phyloP scores from a whole-genome alignment of 2,329 filamentous ascomycete species.

The Calycina marina region DNA sequence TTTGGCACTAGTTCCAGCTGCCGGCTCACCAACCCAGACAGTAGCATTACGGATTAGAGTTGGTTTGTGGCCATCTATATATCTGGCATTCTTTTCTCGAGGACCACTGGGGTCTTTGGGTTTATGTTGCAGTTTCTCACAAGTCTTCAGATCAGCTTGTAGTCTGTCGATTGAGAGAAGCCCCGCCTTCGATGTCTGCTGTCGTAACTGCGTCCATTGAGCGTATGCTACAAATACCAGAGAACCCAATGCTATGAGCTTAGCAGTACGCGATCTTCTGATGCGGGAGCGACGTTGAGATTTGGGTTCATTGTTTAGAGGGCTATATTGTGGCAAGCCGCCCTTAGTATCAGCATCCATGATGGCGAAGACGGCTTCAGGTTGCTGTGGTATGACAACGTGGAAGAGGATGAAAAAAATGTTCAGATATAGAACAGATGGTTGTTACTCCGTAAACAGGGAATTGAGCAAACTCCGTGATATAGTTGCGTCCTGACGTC shows the following conservation, averaged over 20 bases:
- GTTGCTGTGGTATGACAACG: too few species aligned
- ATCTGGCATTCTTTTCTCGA: not conserved
- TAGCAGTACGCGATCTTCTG: not conserved
- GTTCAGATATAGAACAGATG: too few species aligned
- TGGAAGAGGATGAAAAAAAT: too few species aligned
- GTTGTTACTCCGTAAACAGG: too few species aligned
- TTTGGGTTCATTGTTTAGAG: too few species aligned
- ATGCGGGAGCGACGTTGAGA: not conserved
- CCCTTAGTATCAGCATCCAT: too few species aligned
- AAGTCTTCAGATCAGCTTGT: not conserved
- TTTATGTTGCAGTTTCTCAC: not conserved
- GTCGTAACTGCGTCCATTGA: not conserved
- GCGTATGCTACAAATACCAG: not conserved
- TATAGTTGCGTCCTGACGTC: too few species aligned
- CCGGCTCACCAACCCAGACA: not conserved
- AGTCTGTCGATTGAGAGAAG: not conserved
- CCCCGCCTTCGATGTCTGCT: not conserved
- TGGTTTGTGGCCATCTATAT: not conserved
- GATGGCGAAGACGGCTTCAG: too few species aligned
- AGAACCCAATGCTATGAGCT: not conserved
- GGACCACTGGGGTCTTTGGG: not conserved
- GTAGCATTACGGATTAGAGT: not conserved
- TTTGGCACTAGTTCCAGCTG: not conserved
- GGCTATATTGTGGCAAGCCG: too few species aligned
- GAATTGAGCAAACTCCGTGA: too few species aligned